A percentile compares a stretch with the other conserved stretches of the same genome.
Conservation (phyloP, 495 filamentous ascomycete species). For the Penicillium egyptiacum region DNA sequence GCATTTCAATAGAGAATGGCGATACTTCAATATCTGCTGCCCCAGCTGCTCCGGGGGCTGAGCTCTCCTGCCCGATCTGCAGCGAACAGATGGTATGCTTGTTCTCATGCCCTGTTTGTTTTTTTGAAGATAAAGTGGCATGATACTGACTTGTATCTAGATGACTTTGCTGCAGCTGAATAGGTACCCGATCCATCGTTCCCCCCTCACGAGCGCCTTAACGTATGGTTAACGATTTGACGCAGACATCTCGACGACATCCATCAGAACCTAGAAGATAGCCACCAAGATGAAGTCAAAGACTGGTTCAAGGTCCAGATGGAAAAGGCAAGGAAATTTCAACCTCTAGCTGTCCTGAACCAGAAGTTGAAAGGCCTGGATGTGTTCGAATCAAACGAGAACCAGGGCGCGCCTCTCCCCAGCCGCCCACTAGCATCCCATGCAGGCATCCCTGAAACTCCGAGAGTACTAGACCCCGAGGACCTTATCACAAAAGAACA, state of each 20-base stretch:
- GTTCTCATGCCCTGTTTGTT: neutral
- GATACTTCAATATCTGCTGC: constrained; percentile 49
- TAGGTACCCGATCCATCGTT: constrained; percentile 51
- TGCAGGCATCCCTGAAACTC: constrained; percentile 36
- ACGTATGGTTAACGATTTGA: constrained; percentile 23
- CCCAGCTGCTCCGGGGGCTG: constrained; percentile 55
- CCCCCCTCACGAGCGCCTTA: neutral
- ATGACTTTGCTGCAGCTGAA: constrained; percentile 91
- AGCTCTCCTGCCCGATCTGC: constrained; percentile 91
- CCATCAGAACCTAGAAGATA: constrained; percentile 89
- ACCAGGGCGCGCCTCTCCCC: constrained; percentile 34
- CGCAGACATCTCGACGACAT: constrained; percentile 85
- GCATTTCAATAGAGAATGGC: constrained; percentile 56
- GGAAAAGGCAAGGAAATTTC: constrained; percentile 91
- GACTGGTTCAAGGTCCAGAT: constrained; percentile 98
- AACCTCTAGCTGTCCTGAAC: constrained; percentile 86
- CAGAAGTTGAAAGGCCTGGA: constrained; percentile 97
- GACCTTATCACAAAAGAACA: constrained; percentile 83
- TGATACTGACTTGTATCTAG: constrained; percentile 41
- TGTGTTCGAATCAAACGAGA: constrained; percentile 94
- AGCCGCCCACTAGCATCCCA: constrained; percentile 33
- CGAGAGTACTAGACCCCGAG: constrained; percentile 67
- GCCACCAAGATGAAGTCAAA: constrained; percentile 94
- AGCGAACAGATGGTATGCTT: constrained; percentile 85
- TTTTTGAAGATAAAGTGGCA: constrained; percentile 8